Evolutionary conservation across 192 early-diverging fungal genomes (phyloP).

Genomic region (Chytriomyces confervae): DNA sequence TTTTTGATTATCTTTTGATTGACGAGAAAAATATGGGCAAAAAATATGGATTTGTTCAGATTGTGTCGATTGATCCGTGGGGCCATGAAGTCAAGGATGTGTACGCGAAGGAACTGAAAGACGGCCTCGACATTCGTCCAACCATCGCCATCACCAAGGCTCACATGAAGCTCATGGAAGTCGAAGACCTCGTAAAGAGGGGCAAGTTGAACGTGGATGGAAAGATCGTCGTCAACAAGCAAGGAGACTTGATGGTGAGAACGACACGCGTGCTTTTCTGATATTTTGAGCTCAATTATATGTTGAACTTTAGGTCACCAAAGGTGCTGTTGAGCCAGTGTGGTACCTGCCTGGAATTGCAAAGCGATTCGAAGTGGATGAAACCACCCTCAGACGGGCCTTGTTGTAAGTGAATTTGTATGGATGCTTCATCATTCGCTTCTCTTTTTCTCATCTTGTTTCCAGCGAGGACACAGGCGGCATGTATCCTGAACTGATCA

Average conservation of each 20-base stretch:
- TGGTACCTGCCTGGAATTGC: slow-evolving; percentile 95
- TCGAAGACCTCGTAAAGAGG: slow-evolving; percentile 72
- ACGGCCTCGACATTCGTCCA: slow-evolving; percentile 83
- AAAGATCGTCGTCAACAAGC: slow-evolving; percentile 76
- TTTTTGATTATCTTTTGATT: not conserved
- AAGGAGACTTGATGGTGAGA: slow-evolving; percentile 75
- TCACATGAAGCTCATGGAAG: slow-evolving; percentile 94
- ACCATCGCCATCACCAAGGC: slow-evolving; percentile 92
- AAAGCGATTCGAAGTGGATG: slow-evolving; percentile 82
- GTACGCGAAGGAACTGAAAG: slow-evolving; percentile 65
- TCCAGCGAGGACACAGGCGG: slow-evolving; percentile 73
- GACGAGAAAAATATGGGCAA: not conserved
- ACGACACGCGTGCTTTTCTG: not conserved
- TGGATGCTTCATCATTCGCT: not conserved
- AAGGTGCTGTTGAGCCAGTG: slow-evolving; percentile 94
- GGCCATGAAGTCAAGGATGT: slow-evolving; percentile 77
- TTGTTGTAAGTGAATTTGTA: slow-evolving; percentile 67
- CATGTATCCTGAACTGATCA: slow-evolving; percentile 95
- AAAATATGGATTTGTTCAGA: slow-evolving; percentile 37
- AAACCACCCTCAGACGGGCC: slow-evolving; percentile 80
- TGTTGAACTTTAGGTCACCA: slow-evolving; percentile 54
- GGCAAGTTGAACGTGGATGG: slow-evolving; percentile 78
- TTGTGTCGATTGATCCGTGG: slow-evolving; percentile 94
- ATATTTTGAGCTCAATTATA: not conserved
- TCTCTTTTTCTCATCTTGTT: slow-evolving; percentile 10